Percentiles rank a stretch among this genome's conserved stretches.
Evolutionary conservation across 768 basidiomycete genomes (phyloP).

Genomic region (Boletales sp.): DNA sequence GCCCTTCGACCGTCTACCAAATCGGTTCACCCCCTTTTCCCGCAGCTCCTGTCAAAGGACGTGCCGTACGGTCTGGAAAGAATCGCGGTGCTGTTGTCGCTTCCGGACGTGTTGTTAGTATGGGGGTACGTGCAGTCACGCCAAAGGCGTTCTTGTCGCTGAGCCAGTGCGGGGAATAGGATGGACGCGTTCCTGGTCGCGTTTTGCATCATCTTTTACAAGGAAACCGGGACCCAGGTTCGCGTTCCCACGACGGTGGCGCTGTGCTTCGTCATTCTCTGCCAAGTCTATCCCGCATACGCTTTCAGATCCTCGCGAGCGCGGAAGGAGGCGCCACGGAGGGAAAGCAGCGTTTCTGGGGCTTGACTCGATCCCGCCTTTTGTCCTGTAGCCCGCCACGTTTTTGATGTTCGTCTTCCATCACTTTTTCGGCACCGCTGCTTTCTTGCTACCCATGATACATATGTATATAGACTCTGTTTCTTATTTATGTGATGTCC

Average conservation of each 20-base stretch:
- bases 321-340: too few species aligned
- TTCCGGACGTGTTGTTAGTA: conserved; percentile 39
- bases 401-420: too few species aligned
- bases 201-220: conserved; percentile 31
- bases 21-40: conserved; percentile 1
- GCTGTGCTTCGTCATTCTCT: conserved; percentile 19
- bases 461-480: too few species aligned
- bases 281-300: too few species aligned
- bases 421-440: too few species aligned
- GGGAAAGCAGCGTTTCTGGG: too few species aligned
- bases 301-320: too few species aligned
- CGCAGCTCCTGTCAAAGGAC: conserved; percentile 25
- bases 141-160: background rate
- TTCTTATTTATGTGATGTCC: too few species aligned
- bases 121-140: conserved; percentile 30
- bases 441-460: too few species aligned
- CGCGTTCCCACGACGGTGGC: conserved; percentile 25
- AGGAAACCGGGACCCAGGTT: conserved; percentile 18
- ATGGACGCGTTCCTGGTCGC: conserved; percentile 33
- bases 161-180: conserved; percentile 18
- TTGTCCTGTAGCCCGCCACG: too few species aligned
- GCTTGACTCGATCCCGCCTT: too few species aligned
- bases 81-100: conserved; percentile 37
- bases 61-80: conserved; percentile 31
- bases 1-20: background rate